These are phyloP conservation scores for Fusarium pseudograminearum DNA, from an alignment of 2,329 filamentous ascomycete genomes.

Conservation along the genomic window DNA sequence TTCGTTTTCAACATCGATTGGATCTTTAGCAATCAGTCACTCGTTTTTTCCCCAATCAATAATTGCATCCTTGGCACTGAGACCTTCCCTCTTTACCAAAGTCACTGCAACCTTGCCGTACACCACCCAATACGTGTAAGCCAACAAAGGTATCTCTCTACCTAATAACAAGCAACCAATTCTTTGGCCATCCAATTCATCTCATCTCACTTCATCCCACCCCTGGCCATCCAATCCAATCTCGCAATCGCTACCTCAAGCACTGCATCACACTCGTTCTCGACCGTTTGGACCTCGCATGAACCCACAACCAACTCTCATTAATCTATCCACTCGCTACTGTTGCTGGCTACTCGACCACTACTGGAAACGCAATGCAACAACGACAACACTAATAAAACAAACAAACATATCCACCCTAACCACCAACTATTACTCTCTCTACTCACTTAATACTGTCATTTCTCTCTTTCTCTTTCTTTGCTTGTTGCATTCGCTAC, in stretches of 20 bases:
- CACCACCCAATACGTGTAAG: slow-evolving; percentile 6
- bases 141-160: slow-evolving; percentile 5
- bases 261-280: slow-evolving; percentile 26
- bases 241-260: slow-evolving; percentile 25
- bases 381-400: slow-evolving; percentile 25
- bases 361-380: slow-evolving; percentile 26
- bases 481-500: slow-evolving; percentile 8
- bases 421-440: neutral
- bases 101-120: neutral
- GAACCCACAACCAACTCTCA: slow-evolving; percentile 18
- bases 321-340: slow-evolving; percentile 20
- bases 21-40: slow-evolving; percentile 19
- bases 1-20: slow-evolving; percentile 30
- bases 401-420: neutral
- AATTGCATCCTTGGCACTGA: slow-evolving; percentile 6
- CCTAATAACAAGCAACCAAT: slow-evolving; percentile 14
- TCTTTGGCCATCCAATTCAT: slow-evolving; percentile 28
- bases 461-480: neutral
- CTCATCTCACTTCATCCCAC: slow-evolving; percentile 26
- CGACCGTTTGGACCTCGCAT: slow-evolving; percentile 15
- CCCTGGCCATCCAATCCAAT: slow-evolving; percentile 34
- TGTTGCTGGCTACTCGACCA: neutral
- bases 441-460: neutral
- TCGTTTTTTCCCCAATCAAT: slow-evolving; percentile 15
- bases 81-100: neutral